phyloP scores from a whole-genome alignment of 257 asterid species.

The Nicotiana tomentosiformis region DNA sequence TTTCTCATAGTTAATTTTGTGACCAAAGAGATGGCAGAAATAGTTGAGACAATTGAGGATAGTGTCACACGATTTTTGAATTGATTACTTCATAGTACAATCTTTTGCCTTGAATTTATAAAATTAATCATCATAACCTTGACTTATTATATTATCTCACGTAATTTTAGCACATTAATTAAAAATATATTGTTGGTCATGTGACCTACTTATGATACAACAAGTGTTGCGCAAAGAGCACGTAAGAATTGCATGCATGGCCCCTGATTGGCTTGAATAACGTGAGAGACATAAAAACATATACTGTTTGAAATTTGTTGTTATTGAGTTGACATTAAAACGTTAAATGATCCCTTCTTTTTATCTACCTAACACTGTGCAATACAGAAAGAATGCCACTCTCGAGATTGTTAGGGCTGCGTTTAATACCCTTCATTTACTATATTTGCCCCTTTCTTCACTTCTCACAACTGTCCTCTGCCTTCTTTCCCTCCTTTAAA shows the following conservation, averaged over 20 bases:
- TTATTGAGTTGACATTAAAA: background rate
- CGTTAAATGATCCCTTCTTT: conserved; percentile 20
- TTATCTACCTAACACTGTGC: conserved; percentile 35
- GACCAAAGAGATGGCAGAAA: no score
- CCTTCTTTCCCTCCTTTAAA: conserved; percentile 7
- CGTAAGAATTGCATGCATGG: conserved; percentile 18
- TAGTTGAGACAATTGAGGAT: no score
- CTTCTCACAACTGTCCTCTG: conserved; percentile 31
- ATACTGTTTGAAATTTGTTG: background rate
- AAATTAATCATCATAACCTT: no score
- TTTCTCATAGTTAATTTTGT: no score
- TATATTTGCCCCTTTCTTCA: conserved; percentile 9
- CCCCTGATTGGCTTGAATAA: conserved; percentile 11
- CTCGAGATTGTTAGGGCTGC: conserved; percentile 34
- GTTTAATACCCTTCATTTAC: conserved; percentile 30
- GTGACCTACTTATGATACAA: background rate
- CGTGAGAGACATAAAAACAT: conserved; percentile 12
- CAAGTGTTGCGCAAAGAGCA: background rate
- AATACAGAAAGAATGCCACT: conserved; percentile 22
- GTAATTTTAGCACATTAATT: no score
- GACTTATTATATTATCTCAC: no score
- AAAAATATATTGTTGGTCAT: no score
- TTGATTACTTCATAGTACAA: no score
- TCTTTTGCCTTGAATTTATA: no score
- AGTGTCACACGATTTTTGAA: no score